Evolutionary conservation across 2,329 filamentous ascomycete species (phyloP).

Genomic region (Aureobasidium sp.): DNA sequence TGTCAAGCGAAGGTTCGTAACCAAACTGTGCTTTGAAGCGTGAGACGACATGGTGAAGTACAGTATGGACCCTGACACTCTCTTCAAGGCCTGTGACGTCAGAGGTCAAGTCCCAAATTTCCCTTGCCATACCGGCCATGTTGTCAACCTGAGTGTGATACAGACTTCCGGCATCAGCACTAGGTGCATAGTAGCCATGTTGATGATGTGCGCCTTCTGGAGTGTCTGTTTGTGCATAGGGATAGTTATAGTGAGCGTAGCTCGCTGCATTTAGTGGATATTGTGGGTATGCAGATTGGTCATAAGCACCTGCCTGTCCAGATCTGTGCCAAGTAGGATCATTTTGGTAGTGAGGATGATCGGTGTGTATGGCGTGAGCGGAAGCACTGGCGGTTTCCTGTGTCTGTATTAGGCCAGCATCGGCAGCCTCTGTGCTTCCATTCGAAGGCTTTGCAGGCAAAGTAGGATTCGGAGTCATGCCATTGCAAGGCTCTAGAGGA

Average conservation of each 20-base stretch:
- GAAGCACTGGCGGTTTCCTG: not conserved
- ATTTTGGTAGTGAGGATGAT: not conserved
- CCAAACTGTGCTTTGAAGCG: constrained; percentile 53
- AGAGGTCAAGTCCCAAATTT: constrained; percentile 56
- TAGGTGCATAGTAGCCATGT: not conserved
- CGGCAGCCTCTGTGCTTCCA: not conserved
- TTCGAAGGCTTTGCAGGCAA: not conserved
- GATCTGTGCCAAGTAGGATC: too few species aligned
- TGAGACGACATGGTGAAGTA: constrained; percentile 57
- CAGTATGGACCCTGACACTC: constrained; percentile 55
- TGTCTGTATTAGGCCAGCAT: not conserved
- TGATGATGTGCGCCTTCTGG: not conserved
- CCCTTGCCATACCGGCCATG: constrained; percentile 50
- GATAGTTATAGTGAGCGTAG: not conserved
- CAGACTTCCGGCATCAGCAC: not conserved
- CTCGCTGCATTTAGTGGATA: not conserved
- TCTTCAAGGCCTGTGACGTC: constrained; percentile 55
- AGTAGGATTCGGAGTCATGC: not conserved
- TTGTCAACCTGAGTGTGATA: constrained; percentile 14
- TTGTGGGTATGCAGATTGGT: not conserved
- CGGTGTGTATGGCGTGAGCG: not conserved
- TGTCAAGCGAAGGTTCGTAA: constrained; percentile 50
- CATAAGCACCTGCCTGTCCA: not conserved
- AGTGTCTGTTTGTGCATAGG: not conserved
- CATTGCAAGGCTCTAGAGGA: constrained; percentile 51